Base-by-base conservation (phyloP, 2,329 filamentous ascomycete species). In the Trichoderma hamatum region DNA sequence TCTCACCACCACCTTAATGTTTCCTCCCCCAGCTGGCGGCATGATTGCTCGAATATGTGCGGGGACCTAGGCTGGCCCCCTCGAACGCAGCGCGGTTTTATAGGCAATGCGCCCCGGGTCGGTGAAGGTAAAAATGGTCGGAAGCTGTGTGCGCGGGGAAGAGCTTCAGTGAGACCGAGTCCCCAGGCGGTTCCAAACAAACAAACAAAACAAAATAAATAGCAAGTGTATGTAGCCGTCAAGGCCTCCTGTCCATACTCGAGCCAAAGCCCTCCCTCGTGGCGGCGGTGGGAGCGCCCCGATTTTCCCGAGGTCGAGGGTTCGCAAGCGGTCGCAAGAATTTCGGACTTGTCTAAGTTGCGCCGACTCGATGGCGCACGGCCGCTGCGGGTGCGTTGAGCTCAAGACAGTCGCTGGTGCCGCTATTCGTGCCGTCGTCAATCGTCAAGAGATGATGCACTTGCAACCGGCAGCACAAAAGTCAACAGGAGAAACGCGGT, bases 1-100 rank as follows among this genome's bases (percentile, higher is more conserved):
- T 84, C 96, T 90, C 85, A 99, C 96, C 85, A 99, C 96, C 84
- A 99, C 96, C 90, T 99, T 99, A 82, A 99, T 99, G 79, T 99
- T 99, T 79, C 96, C 94, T 83, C 92, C 94, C 77, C 92, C 92
- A 75, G 87, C 83, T 71, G 84, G 80, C 73, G 80, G 75, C 80
- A 81, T 81, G 76, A 66, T 73, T 75, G 73, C 73, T 71, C 69
- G 68, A 70, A 71, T 69, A 73, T 72, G 72, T 72, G 73, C 70
- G 78, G 79, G 79, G 79, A 79, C 79, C 79, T 71, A 71, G 61
- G 69, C 49, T 73, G 78, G 80, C 76, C 78, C 79, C 78, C 79
- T 75, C 67, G 70, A 59, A 73, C 66, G 69, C 67, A 65, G 67
- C 68, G 65, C 67, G 72, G 75, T 70, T 70, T 71, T 68, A 67